These are phyloP conservation scores for Ziziphus jujuba DNA, from an alignment of 306 rosid species.

Conservation along the genomic window DNA sequence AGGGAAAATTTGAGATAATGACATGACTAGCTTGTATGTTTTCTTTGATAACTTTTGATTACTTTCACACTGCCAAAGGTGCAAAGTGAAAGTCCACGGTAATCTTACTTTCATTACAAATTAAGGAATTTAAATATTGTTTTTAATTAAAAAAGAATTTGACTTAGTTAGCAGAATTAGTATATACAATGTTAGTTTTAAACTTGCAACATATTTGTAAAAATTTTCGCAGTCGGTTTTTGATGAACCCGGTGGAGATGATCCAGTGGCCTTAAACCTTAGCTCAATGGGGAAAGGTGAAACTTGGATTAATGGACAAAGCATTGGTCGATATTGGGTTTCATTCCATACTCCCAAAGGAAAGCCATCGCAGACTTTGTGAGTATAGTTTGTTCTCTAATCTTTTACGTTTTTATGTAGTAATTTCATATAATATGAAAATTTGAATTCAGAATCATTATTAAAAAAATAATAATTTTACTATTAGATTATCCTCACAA, in stretches of 20 bases:
- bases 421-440: too few species aligned
- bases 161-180: too few species aligned
- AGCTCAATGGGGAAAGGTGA: conserved; percentile 77
- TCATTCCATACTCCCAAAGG: conserved; percentile 49
- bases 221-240: conserved; percentile 40
- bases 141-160: too few species aligned
- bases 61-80: too few species aligned
- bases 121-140: too few species aligned
- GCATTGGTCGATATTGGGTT: conserved; percentile 83
- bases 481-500: not conserved
- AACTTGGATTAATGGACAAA: conserved; percentile 61
- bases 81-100: too few species aligned
- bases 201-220: not conserved
- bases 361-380: conserved; percentile 62
- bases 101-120: too few species aligned
- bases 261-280: conserved; percentile 51
- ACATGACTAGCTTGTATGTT: too few species aligned
- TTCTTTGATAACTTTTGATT: too few species aligned
- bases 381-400: conserved; percentile 22
- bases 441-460: not conserved
- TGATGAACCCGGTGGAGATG: conserved; percentile 53
- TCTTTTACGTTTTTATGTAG: too few species aligned
- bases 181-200: too few species aligned
- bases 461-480: not conserved
- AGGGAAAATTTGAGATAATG: too few species aligned